Evolutionary conservation across 1,284 basidiomycete species (phyloP), one percentile per base, ranked within the genome.

Genomic region (Leccinum pachyderme): DNA sequence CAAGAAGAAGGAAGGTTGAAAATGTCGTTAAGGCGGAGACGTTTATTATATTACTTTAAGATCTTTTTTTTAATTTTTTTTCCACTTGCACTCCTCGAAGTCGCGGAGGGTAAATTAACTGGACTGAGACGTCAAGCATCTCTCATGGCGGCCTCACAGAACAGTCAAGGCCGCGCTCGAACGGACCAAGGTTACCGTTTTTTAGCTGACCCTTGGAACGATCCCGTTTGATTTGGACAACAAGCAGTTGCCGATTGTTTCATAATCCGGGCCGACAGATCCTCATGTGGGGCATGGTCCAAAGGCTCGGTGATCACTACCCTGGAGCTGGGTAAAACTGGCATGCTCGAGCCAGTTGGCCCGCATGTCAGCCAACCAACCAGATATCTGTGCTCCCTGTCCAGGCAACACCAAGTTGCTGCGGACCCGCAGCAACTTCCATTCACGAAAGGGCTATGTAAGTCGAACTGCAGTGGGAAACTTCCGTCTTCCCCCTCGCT

Each of bases 11-110:
- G 66, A 29, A 31, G 46, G 51, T 52, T 52, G 54, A 18, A 25
- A 24, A 47, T 51, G 63, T 57, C 45, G 67, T 66, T 70, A 66
- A 53, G 55, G 67, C 61, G 65, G 67, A 66, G 55, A 53, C 49
- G 61, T 51, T 54, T 49, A 58, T 47, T 54, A 56, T 47, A 58
- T 44, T 52, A 56, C 35, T 18, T 18, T 18, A 39, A 37, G 9
- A 31, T 2, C 11, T 31, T 31, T 31, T 43, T 43, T 18, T 18
- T 18, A n/a, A n/a, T 18, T 18, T 18, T 18, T 18, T 18, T 18
- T 18, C 18, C 18, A 27, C 44, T 29, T 46, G 44, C 45, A 8
- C 22, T 44, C 13, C 31, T 49, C 47, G 47, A 35, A 25, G 27
- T 55, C 28, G 24, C 12, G 5, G 15, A 32, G 51, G 29, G 41